Evolutionary conservation across 1,284 basidiomycete genomes (phyloP).

Genomic region (Neolentinus lepideus): DNA sequence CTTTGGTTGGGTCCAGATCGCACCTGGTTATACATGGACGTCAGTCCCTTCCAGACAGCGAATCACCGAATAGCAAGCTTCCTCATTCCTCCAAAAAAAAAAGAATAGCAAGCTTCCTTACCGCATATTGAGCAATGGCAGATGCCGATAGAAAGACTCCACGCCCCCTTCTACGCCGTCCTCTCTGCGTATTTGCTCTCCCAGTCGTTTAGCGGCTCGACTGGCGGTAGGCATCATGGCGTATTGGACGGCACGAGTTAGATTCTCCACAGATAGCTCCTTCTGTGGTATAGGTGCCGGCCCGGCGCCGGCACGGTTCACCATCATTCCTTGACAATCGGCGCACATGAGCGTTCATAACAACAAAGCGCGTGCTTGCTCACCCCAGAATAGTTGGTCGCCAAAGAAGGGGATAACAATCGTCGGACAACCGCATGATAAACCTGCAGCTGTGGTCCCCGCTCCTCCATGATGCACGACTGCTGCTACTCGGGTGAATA

Average conservation of each 20-base stretch:
- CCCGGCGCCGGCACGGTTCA: conserved; percentile 58
- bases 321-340: conserved; percentile 36
- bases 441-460: conserved; percentile 57
- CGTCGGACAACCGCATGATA: conserved; percentile 58
- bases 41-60: too few relatives aligned
- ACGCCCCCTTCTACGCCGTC: conserved; percentile 43
- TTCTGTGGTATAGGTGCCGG: conserved; percentile 53
- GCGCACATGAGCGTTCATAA: not conserved
- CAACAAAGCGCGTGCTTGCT: conserved; percentile 5
- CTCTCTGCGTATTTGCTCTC: conserved; percentile 45
- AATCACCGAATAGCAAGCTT: too few relatives aligned
- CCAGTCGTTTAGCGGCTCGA: conserved; percentile 40
- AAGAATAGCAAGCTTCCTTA: conserved; percentile 9
- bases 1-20: conserved; percentile 39
- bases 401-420: conserved; percentile 68
- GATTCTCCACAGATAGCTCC: conserved; percentile 39
- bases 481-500: conserved; percentile 56
- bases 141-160: conserved; percentile 52
- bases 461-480: conserved; percentile 72
- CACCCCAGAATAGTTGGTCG: conserved; percentile 50
- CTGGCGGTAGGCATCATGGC: conserved; percentile 37
- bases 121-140: conserved; percentile 56
- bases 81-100: too few relatives aligned
- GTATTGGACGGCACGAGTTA: conserved; percentile 45
- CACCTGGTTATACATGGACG: conserved; percentile 28